These are phyloP conservation scores for Microcos paniculata DNA, from an alignment of 345 rosid species.

Conservation along the genomic window DNA sequence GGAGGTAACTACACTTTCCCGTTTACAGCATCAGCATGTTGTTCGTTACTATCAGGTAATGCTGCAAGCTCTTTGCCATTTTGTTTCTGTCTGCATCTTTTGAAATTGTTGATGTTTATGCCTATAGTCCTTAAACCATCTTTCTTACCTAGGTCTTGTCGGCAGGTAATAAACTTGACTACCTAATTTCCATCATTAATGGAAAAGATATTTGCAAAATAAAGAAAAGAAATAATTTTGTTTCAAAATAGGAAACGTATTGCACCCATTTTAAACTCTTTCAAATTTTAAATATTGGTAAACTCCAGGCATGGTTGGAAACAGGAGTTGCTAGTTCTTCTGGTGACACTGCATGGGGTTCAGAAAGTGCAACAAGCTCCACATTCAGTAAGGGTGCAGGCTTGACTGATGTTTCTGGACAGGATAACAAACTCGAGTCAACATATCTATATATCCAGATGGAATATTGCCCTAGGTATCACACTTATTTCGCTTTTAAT, in stretches of 20 bases:
- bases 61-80: conserved; percentile 8
- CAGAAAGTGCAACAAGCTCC: conserved; percentile 73
- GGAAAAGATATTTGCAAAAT: not conserved
- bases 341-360: conserved; percentile 68
- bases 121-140: not conserved
- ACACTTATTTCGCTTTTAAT: not conserved
- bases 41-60: conserved; percentile 97
- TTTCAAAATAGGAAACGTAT: not conserved
- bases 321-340: conserved; percentile 70
- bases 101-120: conserved; percentile 3
- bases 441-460: conserved; percentile 92
- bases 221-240: not conserved
- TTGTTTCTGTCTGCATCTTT: conserved; percentile 16
- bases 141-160: not conserved
- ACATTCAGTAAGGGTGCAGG: conserved; percentile 56
- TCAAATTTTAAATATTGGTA: conserved; percentile 29
- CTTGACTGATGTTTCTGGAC: conserved; percentile 54
- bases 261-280: not conserved
- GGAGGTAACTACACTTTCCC: conserved; percentile 97
- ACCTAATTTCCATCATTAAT: not conserved
- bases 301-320: conserved; percentile 91
- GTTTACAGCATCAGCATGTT: conserved; percentile 98
- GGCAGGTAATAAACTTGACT: not conserved
- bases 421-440: conserved; percentile 68
- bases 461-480: conserved; percentile 96